These are phyloP conservation scores for Globisporangium lucens DNA, from an alignment of 352 stramenopile genomes.

Conservation along the genomic window DNA sequence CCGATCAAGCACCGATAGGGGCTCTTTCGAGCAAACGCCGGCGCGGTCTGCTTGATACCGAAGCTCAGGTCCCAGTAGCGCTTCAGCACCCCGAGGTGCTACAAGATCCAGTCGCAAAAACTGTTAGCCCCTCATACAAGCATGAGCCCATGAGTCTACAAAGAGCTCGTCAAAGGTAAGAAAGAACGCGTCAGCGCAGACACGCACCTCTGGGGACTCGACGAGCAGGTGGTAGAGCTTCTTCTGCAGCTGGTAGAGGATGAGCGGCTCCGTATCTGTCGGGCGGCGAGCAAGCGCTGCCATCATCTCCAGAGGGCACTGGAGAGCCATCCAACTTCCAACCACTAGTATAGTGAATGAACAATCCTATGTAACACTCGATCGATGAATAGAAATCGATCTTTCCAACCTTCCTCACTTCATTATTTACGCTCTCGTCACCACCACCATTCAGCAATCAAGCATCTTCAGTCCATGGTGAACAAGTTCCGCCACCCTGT, in stretches of 20 bases:
- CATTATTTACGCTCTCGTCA: no score
- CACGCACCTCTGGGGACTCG: conserved; percentile 53
- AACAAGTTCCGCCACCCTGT: conserved; percentile 28
- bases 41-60: conserved; percentile 22
- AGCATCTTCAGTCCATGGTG: no score
- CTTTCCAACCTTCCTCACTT: no score
- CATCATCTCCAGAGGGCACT: no score
- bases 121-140: no score
- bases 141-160: background rate
- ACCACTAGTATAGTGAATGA: no score
- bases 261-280: conserved; percentile 59
- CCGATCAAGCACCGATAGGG: conserved; percentile 38
- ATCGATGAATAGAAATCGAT: no score
- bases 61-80: conserved; percentile 58
- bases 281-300: conserved; percentile 33
- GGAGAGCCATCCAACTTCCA: no score
- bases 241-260: conserved; percentile 60
- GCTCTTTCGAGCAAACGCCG: conserved; percentile 39
- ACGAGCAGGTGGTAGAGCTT: conserved; percentile 53
- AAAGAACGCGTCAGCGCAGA: background rate
- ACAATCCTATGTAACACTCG: no score
- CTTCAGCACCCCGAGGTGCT: conserved; percentile 61
- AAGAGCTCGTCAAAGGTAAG: background rate
- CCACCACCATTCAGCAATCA: no score
- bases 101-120: no score